These are phyloP conservation scores for Zygotorulaspora sp. DNA, from an alignment of 805 yeast genomes.

Conservation along the genomic window DNA sequence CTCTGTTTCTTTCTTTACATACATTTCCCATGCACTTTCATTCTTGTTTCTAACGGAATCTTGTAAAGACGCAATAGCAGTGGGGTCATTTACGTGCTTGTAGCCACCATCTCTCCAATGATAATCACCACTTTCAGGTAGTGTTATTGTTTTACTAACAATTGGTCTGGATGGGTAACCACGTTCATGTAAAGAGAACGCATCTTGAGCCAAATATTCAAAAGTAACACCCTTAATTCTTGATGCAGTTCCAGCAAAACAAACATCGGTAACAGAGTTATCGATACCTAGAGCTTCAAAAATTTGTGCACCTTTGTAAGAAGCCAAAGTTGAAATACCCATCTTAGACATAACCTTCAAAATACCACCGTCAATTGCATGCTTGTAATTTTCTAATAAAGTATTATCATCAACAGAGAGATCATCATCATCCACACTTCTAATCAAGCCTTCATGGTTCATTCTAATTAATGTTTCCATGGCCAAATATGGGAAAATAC, in stretches of 20 bases:
- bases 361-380: constrained; percentile 85
- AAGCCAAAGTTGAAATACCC: constrained; percentile 97
- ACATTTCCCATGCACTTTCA: constrained; percentile 86
- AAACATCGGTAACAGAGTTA: constrained; percentile 88
- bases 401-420: constrained; percentile 46
- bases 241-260: constrained; percentile 96
- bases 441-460: constrained; percentile 72
- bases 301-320: constrained; percentile 99
- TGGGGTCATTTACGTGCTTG: constrained; percentile 89
- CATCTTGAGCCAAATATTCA: constrained; percentile 95
- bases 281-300: constrained; percentile 96
- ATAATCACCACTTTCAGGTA: constrained; percentile 95
- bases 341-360: constrained; percentile 97
- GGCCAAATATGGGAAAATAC: constrained; percentile 88
- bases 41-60: constrained; percentile 98
- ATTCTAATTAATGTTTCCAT: constrained; percentile 82
- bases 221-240: constrained; percentile 94
- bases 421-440: constrained; percentile 40
- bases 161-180: constrained; percentile 81
- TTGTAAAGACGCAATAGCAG: constrained; percentile 90
- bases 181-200: constrained; percentile 86
- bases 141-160: constrained; percentile 56
- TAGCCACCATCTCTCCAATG: constrained; percentile 99
- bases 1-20: constrained; percentile 83
- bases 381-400: constrained; percentile 72